Conservation (phyloP, 2,329 filamentous ascomycete genomes). For the Sporothrix protearum region DNA sequence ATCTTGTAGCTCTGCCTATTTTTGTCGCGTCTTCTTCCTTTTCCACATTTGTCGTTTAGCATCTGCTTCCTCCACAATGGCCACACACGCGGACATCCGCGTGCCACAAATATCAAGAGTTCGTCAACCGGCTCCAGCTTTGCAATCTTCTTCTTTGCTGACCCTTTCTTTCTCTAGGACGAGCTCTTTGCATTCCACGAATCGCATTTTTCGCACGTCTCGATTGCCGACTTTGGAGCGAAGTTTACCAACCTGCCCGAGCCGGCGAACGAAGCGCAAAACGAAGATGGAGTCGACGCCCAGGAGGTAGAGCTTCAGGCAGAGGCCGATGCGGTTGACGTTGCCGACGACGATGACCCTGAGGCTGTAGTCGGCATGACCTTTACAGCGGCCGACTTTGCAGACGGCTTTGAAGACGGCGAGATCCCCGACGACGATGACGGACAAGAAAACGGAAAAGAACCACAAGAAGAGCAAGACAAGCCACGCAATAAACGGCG, state of each 20-base stretch:
- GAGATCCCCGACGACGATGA: slow-evolving; percentile 20
- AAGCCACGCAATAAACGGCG: slow-evolving; percentile 26
- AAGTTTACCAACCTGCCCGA: slow-evolving; percentile 38
- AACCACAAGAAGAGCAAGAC: not conserved
- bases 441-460: slow-evolving; percentile 18
- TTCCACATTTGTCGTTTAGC: not conserved
- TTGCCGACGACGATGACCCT: slow-evolving; percentile 62
- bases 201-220: slow-evolving; percentile 54
- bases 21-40: slow-evolving; percentile 1
- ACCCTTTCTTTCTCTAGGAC: slow-evolving; percentile 42
- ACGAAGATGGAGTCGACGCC: not conserved
- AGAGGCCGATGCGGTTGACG: not conserved
- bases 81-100: slow-evolving; percentile 10
- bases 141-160: not conserved
- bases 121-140: slow-evolving; percentile 33
- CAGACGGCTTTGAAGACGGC: not conserved
- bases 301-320: not conserved
- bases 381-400: not conserved
- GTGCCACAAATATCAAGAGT: slow-evolving; percentile 41
- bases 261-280: not conserved
- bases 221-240: slow-evolving; percentile 45
- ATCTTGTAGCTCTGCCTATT: not conserved
- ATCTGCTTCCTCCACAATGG: slow-evolving; percentile 13
- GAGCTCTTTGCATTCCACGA: slow-evolving; percentile 58
- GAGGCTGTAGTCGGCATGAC: slow-evolving; percentile 13